Conservation (phyloP, 305 asterid species). For the Fraxinus latifolia region DNA sequence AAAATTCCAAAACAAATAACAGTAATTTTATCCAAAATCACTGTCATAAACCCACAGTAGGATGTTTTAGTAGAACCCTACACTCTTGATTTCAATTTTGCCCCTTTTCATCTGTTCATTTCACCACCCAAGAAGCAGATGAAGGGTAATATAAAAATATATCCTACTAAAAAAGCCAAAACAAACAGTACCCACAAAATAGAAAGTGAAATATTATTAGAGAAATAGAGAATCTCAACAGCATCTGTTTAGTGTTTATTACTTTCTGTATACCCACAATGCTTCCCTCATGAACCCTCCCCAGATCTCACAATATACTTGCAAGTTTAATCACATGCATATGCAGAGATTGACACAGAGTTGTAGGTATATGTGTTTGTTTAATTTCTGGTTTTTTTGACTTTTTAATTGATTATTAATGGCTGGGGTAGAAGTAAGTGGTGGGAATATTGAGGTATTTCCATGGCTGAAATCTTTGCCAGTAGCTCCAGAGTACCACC, state of each 20-base stretch:
- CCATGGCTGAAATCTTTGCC: constrained; percentile 93
- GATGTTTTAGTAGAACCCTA: constrained; percentile 2
- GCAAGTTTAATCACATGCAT: constrained; percentile 12
- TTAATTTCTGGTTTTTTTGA: constrained; percentile 10
- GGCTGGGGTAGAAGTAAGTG: constrained; percentile 60
- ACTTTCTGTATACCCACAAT: constrained; percentile 27
- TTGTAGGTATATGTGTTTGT: constrained; percentile 23
- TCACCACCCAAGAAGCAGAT: constrained; percentile 41
- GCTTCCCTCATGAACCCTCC: constrained; percentile 38
- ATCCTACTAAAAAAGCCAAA: constrained; percentile 2
- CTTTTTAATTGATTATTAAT: constrained; percentile 30
- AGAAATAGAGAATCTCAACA: constrained; percentile 40
- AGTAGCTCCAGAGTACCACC: constrained; percentile 92
- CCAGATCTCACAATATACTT: constrained; percentile 52
- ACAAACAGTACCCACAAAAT: constrained; percentile 22
- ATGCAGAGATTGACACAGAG: constrained; percentile 24
- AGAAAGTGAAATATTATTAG: constrained; percentile 22
- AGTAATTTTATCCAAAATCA: constrained; percentile 22
- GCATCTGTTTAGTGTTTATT: constrained; percentile 26
- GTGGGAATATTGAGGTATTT: constrained; percentile 60
- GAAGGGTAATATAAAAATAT: constrained; percentile 19
- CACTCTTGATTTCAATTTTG: constrained; percentile 11
- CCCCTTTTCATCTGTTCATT: constrained; percentile 50
- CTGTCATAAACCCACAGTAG: constrained; percentile 23
- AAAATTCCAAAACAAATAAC: constrained; percentile 15